These are phyloP conservation scores for Gynandropsis gynandra DNA, from an alignment of 345 rosid species.

Conservation along the genomic window DNA sequence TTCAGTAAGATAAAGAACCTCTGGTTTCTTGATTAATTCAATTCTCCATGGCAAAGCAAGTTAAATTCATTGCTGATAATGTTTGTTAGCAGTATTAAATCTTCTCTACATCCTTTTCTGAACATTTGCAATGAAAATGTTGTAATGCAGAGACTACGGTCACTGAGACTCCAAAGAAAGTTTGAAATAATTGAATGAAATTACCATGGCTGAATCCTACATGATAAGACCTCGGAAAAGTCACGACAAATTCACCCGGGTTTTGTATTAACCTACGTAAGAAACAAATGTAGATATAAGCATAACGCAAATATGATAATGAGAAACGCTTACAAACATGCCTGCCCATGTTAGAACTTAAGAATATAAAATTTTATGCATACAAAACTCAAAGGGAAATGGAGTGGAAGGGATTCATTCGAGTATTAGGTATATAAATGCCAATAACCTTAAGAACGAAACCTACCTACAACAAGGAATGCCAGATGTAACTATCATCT, in stretches of 20 bases:
- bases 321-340: slow-evolving; percentile 16
- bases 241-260: slow-evolving; percentile 99
- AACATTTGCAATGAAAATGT: slow-evolving; percentile 17
- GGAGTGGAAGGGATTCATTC: background rate
- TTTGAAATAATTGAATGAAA: slow-evolving; percentile 24
- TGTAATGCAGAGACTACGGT: slow-evolving; percentile 12
- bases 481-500: slow-evolving; percentile 65
- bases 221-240: slow-evolving; percentile 99
- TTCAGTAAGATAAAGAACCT: slow-evolving; percentile 1
- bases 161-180: slow-evolving; percentile 21
- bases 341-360: slow-evolving; percentile 11
- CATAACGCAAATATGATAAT: slow-evolving; percentile 20
- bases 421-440: slow-evolving; percentile 2
- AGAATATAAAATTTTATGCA: background rate
- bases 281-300: slow-evolving; percentile 20
- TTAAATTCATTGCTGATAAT: too few species aligned
- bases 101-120: background rate
- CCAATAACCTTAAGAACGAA: slow-evolving; percentile 3
- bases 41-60: too few species aligned
- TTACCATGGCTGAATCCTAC: slow-evolving; percentile 99
- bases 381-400: slow-evolving; percentile 2
- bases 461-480: slow-evolving; percentile 97
- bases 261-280: slow-evolving; percentile 78
- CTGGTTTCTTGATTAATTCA: slow-evolving; percentile 6
- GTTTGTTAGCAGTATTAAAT: background rate